Conservation (phyloP, 2,329 filamentous ascomycete genomes). For the Anisogramma anomala region DNA sequence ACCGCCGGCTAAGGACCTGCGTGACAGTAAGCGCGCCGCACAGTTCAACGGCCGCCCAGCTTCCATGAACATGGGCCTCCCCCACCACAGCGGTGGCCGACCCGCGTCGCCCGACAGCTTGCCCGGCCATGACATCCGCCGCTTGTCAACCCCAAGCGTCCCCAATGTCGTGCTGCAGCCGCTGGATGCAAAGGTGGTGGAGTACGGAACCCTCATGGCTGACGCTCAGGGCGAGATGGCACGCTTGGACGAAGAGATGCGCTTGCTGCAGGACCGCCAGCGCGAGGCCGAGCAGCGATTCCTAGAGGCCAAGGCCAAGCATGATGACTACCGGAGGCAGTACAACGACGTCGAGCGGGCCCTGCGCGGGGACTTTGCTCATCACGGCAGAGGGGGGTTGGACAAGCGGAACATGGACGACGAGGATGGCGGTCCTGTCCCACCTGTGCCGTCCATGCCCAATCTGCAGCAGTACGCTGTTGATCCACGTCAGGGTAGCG, state of each 20-base stretch:
- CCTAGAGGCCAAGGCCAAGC: constrained; percentile 31
- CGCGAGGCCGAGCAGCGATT: constrained; percentile 30
- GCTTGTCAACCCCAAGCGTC: constrained; percentile 34
- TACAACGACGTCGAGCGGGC: constrained; percentile 31
- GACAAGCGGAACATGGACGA: neutral
- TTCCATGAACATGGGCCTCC: neutral
- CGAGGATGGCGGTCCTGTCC: neutral
- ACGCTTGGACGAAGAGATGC: constrained; percentile 32
- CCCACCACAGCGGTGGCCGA: neutral
- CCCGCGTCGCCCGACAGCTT: constrained; percentile 1
- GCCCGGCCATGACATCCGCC: constrained; percentile 24
- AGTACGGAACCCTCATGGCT: constrained; percentile 32
- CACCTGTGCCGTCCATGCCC: constrained; percentile 9
- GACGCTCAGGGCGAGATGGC: constrained; percentile 30
- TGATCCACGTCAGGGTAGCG: neutral
- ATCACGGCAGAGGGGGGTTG: neutral
- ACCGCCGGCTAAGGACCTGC: constrained; percentile 3
- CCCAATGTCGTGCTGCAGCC: constrained; percentile 32
- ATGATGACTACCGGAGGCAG: constrained; percentile 33
- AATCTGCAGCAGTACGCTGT: constrained; percentile 2
- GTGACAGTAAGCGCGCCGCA: neutral
- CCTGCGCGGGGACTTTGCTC: constrained; percentile 27
- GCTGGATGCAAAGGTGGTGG: constrained; percentile 32
- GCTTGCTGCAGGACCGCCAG: constrained; percentile 29
- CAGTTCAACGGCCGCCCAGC: neutral